phyloP scores from a whole-genome alignment of 371 early-diverging fungal genomes.

The Rhizopus delemar region DNA sequence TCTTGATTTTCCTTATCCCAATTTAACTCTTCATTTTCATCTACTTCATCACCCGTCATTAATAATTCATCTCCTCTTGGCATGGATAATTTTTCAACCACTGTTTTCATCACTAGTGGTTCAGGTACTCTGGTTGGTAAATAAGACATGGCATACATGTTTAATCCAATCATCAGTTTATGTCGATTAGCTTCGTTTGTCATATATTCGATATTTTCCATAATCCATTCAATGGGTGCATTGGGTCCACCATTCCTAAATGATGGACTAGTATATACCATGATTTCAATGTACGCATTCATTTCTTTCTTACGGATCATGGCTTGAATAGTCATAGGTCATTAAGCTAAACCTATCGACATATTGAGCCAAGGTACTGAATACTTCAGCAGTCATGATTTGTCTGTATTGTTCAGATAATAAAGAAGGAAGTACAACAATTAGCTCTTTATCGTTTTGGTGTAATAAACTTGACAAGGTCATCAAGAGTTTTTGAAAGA shows the following conservation, averaged over 20 bases:
- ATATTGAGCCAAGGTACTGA: conserved; percentile 35
- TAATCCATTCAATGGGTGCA: conserved; percentile 60
- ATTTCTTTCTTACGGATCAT: conserved; percentile 31
- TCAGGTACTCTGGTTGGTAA: conserved; percentile 23
- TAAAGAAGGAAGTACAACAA: conserved; percentile 56
- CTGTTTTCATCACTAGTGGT: conserved; percentile 38
- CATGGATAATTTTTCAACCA: conserved; percentile 32
- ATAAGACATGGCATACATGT: conserved; percentile 62
- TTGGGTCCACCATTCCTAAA: conserved; percentile 53
- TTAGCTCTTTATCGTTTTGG: conserved; percentile 29
- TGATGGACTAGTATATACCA: neutral
- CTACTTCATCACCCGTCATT: conserved; percentile 12
- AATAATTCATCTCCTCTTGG: conserved; percentile 11
- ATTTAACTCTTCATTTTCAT: conserved; percentile 16
- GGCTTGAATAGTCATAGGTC: conserved; percentile 64
- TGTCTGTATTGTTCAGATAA: conserved; percentile 31
- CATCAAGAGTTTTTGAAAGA: conserved; percentile 40
- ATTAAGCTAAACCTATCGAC: conserved; percentile 63
- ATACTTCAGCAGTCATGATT: conserved; percentile 35
- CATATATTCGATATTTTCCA: conserved; percentile 51
- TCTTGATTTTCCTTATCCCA: conserved; percentile 57
- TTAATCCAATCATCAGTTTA: conserved; percentile 56
- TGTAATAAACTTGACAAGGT: conserved; percentile 34
- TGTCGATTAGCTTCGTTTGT: conserved; percentile 38
- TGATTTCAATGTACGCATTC: too few species aligned